These are phyloP conservation scores for Cyclospora cayetanensis DNA, from an alignment of 169 alveolate species.

Conservation along the genomic window DNA sequence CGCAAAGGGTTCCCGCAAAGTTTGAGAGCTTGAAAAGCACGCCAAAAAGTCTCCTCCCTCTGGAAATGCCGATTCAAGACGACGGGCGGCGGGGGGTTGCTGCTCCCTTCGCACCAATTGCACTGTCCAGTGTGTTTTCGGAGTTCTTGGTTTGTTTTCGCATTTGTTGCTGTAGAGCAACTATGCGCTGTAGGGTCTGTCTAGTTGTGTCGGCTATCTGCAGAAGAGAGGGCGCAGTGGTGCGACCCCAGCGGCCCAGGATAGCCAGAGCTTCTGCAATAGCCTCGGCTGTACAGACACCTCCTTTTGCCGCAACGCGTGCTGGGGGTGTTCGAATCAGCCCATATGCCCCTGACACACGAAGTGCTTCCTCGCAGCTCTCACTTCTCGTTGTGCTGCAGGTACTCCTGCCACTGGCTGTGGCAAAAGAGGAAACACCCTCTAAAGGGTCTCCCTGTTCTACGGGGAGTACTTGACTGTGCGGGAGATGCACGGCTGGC, in stretches of 20 bases:
- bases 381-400: not conserved
- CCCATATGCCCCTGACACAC: conserved; percentile 52
- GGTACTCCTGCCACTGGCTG: conserved; percentile 1
- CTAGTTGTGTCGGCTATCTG: conserved; percentile 43
- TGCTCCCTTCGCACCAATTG: not conserved
- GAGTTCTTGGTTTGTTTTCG: not conserved
- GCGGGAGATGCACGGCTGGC: conserved; percentile 60
- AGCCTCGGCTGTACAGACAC: conserved; percentile 73
- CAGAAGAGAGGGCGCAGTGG: conserved; percentile 20
- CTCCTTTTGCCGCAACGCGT: conserved; percentile 60
- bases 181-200: conserved; percentile 43
- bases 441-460: too few species aligned
- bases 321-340: conserved; percentile 66
- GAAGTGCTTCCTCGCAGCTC: not conserved
- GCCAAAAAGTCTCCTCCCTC: too few species aligned
- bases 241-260: conserved; percentile 64
- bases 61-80: too few species aligned
- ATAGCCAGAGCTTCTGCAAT: conserved; percentile 26
- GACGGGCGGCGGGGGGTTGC: not conserved
- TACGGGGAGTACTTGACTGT: too few species aligned
- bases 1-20: too few species aligned
- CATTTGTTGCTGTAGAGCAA: conserved; percentile 39
- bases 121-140: too few species aligned
- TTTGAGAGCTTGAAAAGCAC: too few species aligned
- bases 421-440: not conserved